phyloP scores from a whole-genome alignment of 441 rosid genomes.

The Mallotus repandus region DNA sequence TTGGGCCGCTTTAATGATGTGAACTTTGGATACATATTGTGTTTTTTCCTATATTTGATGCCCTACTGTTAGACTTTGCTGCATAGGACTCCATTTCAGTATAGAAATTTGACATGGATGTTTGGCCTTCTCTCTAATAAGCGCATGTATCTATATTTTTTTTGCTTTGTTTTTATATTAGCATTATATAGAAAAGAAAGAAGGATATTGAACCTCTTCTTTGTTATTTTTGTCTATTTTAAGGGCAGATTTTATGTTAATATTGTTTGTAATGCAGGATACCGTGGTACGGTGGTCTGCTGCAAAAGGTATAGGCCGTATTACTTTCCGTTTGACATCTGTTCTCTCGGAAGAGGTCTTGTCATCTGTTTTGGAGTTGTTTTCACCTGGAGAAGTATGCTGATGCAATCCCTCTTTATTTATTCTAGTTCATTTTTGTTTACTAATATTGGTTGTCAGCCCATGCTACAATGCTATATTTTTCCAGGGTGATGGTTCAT shows the following conservation, averaged over 20 bases:
- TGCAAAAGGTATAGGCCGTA: conserved; percentile 94
- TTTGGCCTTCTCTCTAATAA: neutral
- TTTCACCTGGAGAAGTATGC: conserved; percentile 87
- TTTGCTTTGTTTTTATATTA: conserved; percentile 4
- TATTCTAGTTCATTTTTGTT: conserved; percentile 9
- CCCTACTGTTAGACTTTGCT: neutral
- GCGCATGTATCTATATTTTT: neutral
- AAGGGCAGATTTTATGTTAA: conserved; percentile 18
- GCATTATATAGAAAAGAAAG: neutral
- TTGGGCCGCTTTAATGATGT: neutral
- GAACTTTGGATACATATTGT: neutral
- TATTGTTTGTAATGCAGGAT: conserved; percentile 51
- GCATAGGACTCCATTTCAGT: neutral
- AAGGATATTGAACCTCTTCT: neutral
- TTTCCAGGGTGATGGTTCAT: conserved; percentile 95
- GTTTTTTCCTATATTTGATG: conserved; percentile 8
- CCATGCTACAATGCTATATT: conserved; percentile 21
- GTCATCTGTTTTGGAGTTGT: conserved; percentile 80
- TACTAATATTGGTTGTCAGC: conserved; percentile 2
- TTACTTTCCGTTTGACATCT: conserved; percentile 82
- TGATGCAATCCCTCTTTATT: conserved; percentile 17
- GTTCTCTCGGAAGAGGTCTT: conserved; percentile 80
- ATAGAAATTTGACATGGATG: neutral
- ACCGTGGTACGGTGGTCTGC: conserved; percentile 99
- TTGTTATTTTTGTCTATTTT: conserved; percentile 3